Evolutionary conservation across 2,329 filamentous ascomycete genomes (phyloP).

Genomic region (Microdochium trichocladiopsis): DNA sequence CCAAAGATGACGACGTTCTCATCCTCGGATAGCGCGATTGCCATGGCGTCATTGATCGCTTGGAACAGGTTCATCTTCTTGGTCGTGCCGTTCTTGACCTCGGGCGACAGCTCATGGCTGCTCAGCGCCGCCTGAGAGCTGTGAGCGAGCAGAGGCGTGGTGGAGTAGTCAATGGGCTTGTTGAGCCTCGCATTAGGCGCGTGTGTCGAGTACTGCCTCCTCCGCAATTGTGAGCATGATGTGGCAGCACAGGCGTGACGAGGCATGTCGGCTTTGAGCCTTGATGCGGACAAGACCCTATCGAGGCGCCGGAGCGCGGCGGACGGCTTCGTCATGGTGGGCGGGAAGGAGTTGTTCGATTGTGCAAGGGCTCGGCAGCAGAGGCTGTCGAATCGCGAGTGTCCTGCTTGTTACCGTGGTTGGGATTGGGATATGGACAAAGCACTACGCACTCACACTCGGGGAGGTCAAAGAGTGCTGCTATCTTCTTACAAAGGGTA

Average conservation of each 20-base stretch:
- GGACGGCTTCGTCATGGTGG: constrained; percentile 13
- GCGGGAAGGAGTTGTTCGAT: not conserved
- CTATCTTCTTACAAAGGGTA: no score
- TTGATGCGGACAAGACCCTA: constrained; percentile 11
- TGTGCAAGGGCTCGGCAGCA: not conserved
- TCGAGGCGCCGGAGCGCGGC: constrained; percentile 12
- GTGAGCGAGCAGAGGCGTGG: constrained; percentile 75
- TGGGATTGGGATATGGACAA: no score
- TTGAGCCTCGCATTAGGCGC: constrained; percentile 65
- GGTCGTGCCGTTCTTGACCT: constrained; percentile 61
- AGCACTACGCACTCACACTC: no score
- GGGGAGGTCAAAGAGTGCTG: constrained; percentile 2
- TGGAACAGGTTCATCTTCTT: constrained; percentile 92
- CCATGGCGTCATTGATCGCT: constrained; percentile 83
- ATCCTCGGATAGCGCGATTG: constrained; percentile 74
- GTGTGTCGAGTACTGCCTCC: constrained; percentile 42
- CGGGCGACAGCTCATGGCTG: constrained; percentile 63
- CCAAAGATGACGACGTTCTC: constrained; percentile 88
- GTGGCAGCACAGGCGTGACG: not conserved
- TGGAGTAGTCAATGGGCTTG: constrained; percentile 77
- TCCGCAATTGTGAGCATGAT: constrained; percentile 2
- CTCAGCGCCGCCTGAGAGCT: constrained; percentile 64
- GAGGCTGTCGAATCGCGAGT: no score
- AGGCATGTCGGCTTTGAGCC: constrained; percentile 1
- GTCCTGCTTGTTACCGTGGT: no score